Base-by-base conservation (phyloP, 192 early-diverging fungal genomes). In the Backusella liffmaniae region DNA sequence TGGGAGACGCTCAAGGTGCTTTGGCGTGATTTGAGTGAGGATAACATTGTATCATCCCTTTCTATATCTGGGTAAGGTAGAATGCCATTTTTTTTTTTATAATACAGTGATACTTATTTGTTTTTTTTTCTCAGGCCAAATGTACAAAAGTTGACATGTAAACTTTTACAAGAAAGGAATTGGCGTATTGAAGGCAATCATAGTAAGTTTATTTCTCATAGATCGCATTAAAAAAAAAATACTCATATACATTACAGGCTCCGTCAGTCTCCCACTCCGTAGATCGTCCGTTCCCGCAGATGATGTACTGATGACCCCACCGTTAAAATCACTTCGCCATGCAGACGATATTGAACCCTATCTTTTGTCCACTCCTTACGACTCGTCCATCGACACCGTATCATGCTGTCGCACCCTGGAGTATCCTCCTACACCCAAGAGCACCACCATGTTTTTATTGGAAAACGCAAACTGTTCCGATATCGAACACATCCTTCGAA, bases 1-100 rank as follows among this genome's bases (percentile, higher is more conserved):
- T 79, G 77, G 77, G 77, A 79, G 44, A 79, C 77, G 16, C 73
- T 79, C 35, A 72, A 73, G 36, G 66, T 79, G 13, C 51, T 79
- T n/a, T 79, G 77, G 77, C 37, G 67, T 13, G 72, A 79, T 29
- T 30, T 51, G 23, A 59, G 42, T 37, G 66, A 51, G n/a, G 67
- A 74, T 46, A 51, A 73, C 2, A 79, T 79, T 30, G 12, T 67
- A 13, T 18, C n/a, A 21, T 46, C 41, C 23, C 59, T 79, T n/a
- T 30, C 65, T 1, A 8, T 62, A 8, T n/a, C 39, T 42, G 72
- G 77, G 77, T 78, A 78, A 32, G 32, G 30, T 32, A 32, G 32
- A 32, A 32, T 32, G 32, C 3, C 32, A 26, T 26, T 26, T 26
- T 26, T 26, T 26, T 26, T 26, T 26, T 26, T 26, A 26, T 0